Conservation (phyloP, 2,329 filamentous ascomycete genomes). For the Calonectria crousiana region DNA sequence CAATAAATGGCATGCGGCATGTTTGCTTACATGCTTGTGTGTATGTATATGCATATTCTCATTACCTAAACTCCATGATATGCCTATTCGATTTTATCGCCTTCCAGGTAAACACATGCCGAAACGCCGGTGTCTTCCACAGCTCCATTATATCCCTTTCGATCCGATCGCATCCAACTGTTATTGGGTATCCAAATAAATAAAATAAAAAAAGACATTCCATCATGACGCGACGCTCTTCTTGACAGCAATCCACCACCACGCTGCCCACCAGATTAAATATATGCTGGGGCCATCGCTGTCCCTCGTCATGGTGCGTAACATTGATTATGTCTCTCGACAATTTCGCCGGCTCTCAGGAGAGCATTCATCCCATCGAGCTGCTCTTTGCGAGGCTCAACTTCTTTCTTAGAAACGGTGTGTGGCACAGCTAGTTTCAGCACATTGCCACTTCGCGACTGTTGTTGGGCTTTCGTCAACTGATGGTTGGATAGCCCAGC, state of each 20-base stretch:
- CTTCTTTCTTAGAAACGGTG: constrained; percentile 32
- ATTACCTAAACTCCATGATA: constrained; percentile 6
- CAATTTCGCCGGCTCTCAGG: constrained; percentile 69
- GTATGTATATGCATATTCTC: constrained; percentile 4
- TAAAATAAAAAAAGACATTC: neutral
- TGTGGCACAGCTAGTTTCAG: constrained; percentile 46
- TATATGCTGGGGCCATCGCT: neutral
- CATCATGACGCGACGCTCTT: neutral
- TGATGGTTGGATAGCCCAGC: constrained; percentile 48
- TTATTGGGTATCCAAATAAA: constrained; percentile 23
- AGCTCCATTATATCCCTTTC: neutral
- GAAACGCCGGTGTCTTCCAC: constrained; percentile 19
- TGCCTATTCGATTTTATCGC: constrained; percentile 11
- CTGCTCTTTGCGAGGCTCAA: constrained; percentile 39
- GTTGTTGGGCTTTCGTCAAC: constrained; percentile 48
- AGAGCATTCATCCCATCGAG: constrained; percentile 72
- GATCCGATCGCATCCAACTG: constrained; percentile 16
- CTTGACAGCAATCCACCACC: neutral
- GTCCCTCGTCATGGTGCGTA: constrained; percentile 33
- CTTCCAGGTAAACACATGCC: constrained; percentile 5
- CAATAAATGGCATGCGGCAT: neutral
- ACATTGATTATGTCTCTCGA: constrained; percentile 56
- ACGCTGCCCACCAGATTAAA: neutral
- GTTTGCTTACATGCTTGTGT: neutral
- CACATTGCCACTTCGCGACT: constrained; percentile 46